phyloP scores from a whole-genome alignment of 805 yeast genomes.

The Yarrowia divulgata region DNA sequence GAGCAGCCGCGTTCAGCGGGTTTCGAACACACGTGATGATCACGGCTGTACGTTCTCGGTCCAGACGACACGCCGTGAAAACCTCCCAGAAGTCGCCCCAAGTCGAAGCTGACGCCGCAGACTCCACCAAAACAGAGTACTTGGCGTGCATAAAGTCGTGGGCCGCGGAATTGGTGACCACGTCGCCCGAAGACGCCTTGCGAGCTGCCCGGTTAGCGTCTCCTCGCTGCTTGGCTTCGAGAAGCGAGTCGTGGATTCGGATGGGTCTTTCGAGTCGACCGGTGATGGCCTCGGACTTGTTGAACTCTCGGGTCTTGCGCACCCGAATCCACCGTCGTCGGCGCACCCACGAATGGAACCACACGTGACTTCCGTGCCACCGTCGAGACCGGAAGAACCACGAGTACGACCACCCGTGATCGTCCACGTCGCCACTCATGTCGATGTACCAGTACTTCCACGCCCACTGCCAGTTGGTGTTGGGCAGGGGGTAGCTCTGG shows the following conservation, averaged over 20 bases:
- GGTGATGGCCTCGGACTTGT: constrained; percentile 19
- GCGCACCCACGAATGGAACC: constrained; percentile 67
- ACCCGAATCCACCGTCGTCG: constrained; percentile 69
- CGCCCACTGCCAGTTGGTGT: constrained; percentile 67
- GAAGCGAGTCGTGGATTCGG: constrained; percentile 3
- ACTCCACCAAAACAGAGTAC: constrained; percentile 13
- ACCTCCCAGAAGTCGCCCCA: constrained; percentile 36
- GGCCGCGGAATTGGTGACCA: neutral
- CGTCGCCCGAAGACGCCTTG: neutral
- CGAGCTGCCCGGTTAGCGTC: constrained; percentile 4
- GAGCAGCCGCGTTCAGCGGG: neutral
- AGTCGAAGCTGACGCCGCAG: constrained; percentile 3
- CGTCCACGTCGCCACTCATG: constrained; percentile 75
- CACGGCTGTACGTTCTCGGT: constrained; percentile 24
- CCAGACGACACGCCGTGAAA: constrained; percentile 31
- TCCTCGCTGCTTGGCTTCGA: constrained; percentile 22
- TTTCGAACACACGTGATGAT: constrained; percentile 10
- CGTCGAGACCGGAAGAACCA: constrained; percentile 55
- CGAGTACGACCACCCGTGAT: constrained; percentile 84
- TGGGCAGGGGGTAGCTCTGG: constrained; percentile 56
- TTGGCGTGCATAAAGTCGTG: constrained; percentile 31
- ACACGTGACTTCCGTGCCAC: constrained; percentile 69
- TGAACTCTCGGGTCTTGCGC: constrained; percentile 39
- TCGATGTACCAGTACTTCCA: constrained; percentile 78
- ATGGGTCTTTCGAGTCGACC: constrained; percentile 33